Evolutionary conservation across 169 alveolate genomes (phyloP).

Genomic region (Plasmodium malariae): DNA sequence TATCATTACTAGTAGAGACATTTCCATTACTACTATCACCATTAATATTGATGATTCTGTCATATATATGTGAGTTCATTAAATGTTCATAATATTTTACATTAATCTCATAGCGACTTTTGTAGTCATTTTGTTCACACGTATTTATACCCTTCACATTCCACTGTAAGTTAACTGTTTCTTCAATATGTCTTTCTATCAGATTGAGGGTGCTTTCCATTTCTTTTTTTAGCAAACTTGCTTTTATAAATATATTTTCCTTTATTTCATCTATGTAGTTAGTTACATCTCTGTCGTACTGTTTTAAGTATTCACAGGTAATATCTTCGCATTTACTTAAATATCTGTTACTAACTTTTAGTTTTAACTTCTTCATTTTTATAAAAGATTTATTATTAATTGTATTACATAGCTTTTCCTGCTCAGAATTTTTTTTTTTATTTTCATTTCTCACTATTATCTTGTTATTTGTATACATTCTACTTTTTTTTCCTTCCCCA

Average conservation of each 20-base stretch:
- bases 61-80: constrained; percentile 6
- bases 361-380: constrained; percentile 22
- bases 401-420: neutral
- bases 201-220: neutral
- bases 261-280: constrained; percentile 28
- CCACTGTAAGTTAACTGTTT: constrained; percentile 4
- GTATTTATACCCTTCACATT: neutral
- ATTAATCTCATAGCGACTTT: neutral
- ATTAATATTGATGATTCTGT: neutral
- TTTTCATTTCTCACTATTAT: neutral
- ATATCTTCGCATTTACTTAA: constrained; percentile 17
- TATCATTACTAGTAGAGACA: neutral
- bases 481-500: neutral
- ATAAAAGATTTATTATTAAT: constrained; percentile 7
- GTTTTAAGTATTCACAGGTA: neutral
- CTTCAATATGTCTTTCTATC: constrained; percentile 27
- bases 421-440: neutral
- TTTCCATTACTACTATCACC: neutral
- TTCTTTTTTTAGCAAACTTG: constrained; percentile 19
- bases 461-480: neutral
- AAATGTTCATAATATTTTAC: constrained; percentile 17
- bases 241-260: constrained; percentile 10
- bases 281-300: constrained; percentile 17
- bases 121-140: neutral
- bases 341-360: constrained; percentile 30